Base-by-base conservation (phyloP, 176 grass and related monocot genomes). In the Echinochloa phyllopogon region DNA sequence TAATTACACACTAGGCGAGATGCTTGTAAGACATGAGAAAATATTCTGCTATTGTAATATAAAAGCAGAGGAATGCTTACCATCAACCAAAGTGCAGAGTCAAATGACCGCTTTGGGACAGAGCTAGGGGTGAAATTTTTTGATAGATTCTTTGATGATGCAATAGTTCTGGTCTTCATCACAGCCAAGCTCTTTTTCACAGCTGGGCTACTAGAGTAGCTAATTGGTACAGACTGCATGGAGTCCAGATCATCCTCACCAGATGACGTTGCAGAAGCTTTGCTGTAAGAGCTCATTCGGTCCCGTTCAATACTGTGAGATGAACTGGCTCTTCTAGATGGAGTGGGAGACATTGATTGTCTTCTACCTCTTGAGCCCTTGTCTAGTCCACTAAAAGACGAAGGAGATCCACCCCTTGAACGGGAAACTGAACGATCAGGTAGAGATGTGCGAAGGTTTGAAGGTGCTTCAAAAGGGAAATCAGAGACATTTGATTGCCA, bases 201-300 rank as follows among this genome's bases (percentile, higher is more conserved):
- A 80, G 75, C 74, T 69, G 79, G 72, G 76, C 70, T 88, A 82
- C 64, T 87, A 81, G 87, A 89, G 79, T 90, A 87, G 66, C 82
- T 82, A 49, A 83, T 49, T 33, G 84, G 74, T 74, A 92, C 29
- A 58, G 91, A 95, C 72, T 84, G 83, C 78, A 92, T 71, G 65
- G 91, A 95, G 36, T 98, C 93, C 59, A 93, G 72, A 87, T 94
- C 96, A 86, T 95, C 96, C 79, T 98, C 95, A 60, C 87, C 89
- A 72, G 89, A 93, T 84, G 90, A 91, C 74, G 87, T 61, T 87
- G 84, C 81, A 11, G 92, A 94, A 83, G 81, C 90, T 84, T 90
- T 94, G 76, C 89, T 93, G 74, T 91, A 62, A 9, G 79, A 93
- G 86, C 93, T 90, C 58, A 84, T 92, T 50, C 40, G 86, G 69